Evolutionary conservation across 352 stramenopile species (phyloP), one percentile per base, ranked within the genome.

Genomic region (Phytophthora citrophthora): DNA sequence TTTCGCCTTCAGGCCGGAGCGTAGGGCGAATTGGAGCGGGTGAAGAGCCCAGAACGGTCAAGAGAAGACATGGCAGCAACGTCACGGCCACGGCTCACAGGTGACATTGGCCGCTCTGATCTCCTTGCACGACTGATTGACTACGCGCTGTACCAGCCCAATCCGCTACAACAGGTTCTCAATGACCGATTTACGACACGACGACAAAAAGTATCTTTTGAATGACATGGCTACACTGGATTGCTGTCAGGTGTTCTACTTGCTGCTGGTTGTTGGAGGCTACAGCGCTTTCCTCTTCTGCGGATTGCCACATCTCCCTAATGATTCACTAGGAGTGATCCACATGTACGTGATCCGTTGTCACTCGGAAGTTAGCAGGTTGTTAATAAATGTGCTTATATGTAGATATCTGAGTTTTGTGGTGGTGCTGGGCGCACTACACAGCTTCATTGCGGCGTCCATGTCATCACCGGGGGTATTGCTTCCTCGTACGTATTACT

Each of bases 241-340:
- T 23, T 61, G n/a, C 18, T 20, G 18, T 24, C 53, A 90, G 78
- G 67, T 78, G 31, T 81, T 89, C 50, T 90, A 89, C 64, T 32
- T 93, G 61, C 27, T 85, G 58, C 62, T 91, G 31, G 74, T 90
- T 6, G 64, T 78, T 10, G 76, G 81, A 10, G 77, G 81, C 56
- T 90, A 88, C 53, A 77, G 70, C 18, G 68, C 70, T 7, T 90
- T 92, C 69, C 70, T 90, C 20, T 54, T 76, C 31, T 58, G 38
- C 1, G 81, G 73, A 10, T 51, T 86, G 18, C 77, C 76, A 40
- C 70, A 75, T 26, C 55, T 88, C 2, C 75, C 77, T 18, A 86
- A 63, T 43, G 74, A 69, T 11, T 75, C 61, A 48, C 65, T 90
- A 15, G 41, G 70, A 13, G 41, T 67, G 12, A 51, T 65, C 41